phyloP scores from a whole-genome alignment of 331 rosid genomes.

The Rhamnella rubrinervis region DNA sequence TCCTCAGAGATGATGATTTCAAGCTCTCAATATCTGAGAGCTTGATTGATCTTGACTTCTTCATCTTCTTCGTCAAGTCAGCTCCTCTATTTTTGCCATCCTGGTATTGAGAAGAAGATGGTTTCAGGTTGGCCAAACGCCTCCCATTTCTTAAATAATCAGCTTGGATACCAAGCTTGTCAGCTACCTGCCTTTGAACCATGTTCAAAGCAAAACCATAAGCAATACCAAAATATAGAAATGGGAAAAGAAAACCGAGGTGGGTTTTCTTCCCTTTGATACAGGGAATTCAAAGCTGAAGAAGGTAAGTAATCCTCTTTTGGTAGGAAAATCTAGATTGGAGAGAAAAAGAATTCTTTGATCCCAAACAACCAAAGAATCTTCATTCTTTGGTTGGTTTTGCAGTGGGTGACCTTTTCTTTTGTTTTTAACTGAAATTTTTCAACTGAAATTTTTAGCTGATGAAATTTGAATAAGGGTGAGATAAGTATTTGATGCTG shows the following conservation, averaged over 20 bases:
- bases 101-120: slow-evolving; percentile 46
- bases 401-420: slow-evolving; percentile 33
- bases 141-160: slow-evolving; percentile 50
- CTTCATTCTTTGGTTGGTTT: slow-evolving; percentile 31
- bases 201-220: slow-evolving; percentile 42
- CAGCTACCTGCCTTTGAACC: slow-evolving; percentile 71
- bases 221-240: slow-evolving; percentile 2
- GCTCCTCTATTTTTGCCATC: slow-evolving; percentile 61
- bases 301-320: slow-evolving; percentile 34
- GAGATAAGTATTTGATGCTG: slow-evolving; percentile 45
- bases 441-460: slow-evolving; percentile 29
- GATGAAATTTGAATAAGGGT: slow-evolving; percentile 44
- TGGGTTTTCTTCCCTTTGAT: slow-evolving; percentile 34
- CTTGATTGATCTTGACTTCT: slow-evolving; percentile 57
- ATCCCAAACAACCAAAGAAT: slow-evolving; percentile 52
- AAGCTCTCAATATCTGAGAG: slow-evolving; percentile 54
- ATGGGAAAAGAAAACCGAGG: slow-evolving; percentile 19
- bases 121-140: slow-evolving; percentile 40
- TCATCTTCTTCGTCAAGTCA: slow-evolving; percentile 77
- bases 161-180: slow-evolving; percentile 61
- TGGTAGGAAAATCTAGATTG: slow-evolving; percentile 23
- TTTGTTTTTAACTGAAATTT: slow-evolving; percentile 3
- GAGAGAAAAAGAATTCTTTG: slow-evolving; percentile 40
- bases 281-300: slow-evolving; percentile 29
- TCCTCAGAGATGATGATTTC: slow-evolving; percentile 37